A percentile compares a stretch with the other conserved stretches of the same genome.
Conservation (phyloP, 2,329 filamentous ascomycete species). For the Trichoderma asperellum region DNA sequence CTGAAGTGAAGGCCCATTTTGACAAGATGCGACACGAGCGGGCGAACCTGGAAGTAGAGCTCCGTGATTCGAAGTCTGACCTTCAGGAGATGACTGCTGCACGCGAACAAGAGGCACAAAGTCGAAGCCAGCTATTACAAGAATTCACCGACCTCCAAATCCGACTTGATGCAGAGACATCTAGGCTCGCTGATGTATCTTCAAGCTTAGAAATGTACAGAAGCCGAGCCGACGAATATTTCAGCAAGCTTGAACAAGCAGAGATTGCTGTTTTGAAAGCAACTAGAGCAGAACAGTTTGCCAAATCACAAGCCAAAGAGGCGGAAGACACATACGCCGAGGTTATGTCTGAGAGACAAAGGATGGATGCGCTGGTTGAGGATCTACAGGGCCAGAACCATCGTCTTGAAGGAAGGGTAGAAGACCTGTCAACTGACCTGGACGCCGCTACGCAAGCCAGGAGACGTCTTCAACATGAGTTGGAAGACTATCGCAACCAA, state of each 20-base stretch:
- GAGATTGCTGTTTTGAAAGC: conserved; percentile 95
- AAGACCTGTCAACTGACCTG: conserved; percentile 89
- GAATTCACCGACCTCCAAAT: conserved; percentile 96
- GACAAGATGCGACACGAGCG: conserved; percentile 85
- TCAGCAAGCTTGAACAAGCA: conserved; percentile 93
- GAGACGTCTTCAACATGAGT: conserved; percentile 92
- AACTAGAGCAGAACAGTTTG: conserved; percentile 88
- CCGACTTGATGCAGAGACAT: conserved; percentile 84
- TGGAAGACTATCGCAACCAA: conserved; percentile 95
- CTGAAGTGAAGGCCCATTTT: conserved; percentile 83
- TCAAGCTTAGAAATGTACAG: conserved; percentile 89
- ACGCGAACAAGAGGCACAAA: conserved; percentile 85
- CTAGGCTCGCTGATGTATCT: conserved; percentile 79
- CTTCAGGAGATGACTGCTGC: conserved; percentile 77
- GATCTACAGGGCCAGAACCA: conserved; percentile 90
- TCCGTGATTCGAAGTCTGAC: conserved; percentile 82
- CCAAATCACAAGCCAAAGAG: conserved; percentile 85
- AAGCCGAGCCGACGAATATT: conserved; percentile 91
- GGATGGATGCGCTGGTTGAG: conserved; percentile 84
- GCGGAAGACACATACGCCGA: conserved; percentile 88
- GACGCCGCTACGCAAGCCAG: conserved; percentile 85
- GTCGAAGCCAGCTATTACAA: conserved; percentile 83
- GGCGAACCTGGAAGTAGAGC: conserved; percentile 78
- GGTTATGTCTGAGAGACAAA: conserved; percentile 89
- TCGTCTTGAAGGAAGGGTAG: conserved; percentile 84